These are phyloP conservation scores for Arachnomyces sp. DNA, from an alignment of 2,329 filamentous ascomycete species.

Conservation along the genomic window DNA sequence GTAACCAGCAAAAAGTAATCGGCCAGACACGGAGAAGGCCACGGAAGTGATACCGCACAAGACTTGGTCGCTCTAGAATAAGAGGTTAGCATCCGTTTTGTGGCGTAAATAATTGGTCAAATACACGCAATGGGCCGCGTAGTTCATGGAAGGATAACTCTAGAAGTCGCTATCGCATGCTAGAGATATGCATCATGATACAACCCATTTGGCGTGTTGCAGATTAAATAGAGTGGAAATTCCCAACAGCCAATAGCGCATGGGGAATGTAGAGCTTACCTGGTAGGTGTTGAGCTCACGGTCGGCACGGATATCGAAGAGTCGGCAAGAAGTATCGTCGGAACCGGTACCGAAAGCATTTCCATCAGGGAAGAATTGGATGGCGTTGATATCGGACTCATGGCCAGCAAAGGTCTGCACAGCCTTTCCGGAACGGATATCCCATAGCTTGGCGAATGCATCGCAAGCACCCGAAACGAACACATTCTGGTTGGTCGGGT, in stretches of 20 bases:
- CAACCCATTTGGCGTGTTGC: not conserved
- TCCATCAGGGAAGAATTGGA: constrained; percentile 98
- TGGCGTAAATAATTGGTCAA: constrained; percentile 6
- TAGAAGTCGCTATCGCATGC: no score
- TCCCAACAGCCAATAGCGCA: constrained; percentile 4
- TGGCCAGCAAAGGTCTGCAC: constrained; percentile 98
- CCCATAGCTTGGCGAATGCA: constrained; percentile 97
- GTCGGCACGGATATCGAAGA: constrained; percentile 96
- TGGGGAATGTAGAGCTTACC: constrained; percentile 34
- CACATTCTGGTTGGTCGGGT: constrained; percentile 97
- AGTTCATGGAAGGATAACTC: no score
- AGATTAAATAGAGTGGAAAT: not conserved
- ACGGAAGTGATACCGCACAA: constrained; percentile 97
- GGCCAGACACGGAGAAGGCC: constrained; percentile 91
- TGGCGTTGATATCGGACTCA: constrained; percentile 98
- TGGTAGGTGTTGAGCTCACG: constrained; percentile 64
- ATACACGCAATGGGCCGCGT: no score
- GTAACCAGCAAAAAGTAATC: constrained; percentile 91
- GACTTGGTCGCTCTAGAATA: constrained; percentile 78
- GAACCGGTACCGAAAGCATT: constrained; percentile 98
- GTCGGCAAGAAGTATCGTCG: constrained; percentile 90
- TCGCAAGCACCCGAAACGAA: constrained; percentile 99
- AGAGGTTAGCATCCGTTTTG: constrained; percentile 6
- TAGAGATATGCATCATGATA: no score
- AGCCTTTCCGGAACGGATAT: constrained; percentile 95